A percentile compares a stretch with the other conserved stretches of the same genome.
These are phyloP conservation scores for Pseudohalonectria lignicola DNA, from an alignment of 2,329 filamentous ascomycete genomes.

Conservation along the genomic window DNA sequence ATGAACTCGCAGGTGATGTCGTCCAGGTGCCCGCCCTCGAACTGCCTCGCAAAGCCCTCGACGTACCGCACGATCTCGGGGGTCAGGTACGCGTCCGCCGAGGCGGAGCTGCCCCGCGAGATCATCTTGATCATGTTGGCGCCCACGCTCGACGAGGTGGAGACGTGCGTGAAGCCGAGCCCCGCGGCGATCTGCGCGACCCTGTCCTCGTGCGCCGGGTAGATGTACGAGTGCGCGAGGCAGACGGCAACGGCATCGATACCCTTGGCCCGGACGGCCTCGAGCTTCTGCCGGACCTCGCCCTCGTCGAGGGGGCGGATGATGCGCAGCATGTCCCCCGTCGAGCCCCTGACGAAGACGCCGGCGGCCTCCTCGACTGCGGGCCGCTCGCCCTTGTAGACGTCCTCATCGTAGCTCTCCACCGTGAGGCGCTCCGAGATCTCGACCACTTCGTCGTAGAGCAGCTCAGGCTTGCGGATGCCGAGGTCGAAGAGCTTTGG, in stretches of 20 bases:
- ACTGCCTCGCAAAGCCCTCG: constrained; percentile 52
- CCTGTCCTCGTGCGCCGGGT: constrained; percentile 53
- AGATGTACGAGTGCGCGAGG: constrained; percentile 62
- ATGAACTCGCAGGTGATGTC: constrained; percentile 60
- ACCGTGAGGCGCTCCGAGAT: constrained; percentile 8
- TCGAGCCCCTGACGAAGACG: too few relatives aligned
- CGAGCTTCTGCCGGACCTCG: constrained; percentile 41
- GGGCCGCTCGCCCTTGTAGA: too few relatives aligned
- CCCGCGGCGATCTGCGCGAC: constrained; percentile 52
- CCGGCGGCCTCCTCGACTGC: constrained; percentile 21
- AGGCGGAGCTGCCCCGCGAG: constrained; percentile 57
- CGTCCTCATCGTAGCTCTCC: constrained; percentile 6
- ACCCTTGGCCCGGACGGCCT: constrained; percentile 47
- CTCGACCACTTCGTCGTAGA: constrained; percentile 10
- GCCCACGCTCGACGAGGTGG: constrained; percentile 53
- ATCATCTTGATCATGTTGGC: constrained; percentile 70
- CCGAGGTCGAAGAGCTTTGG: constrained; percentile 8
- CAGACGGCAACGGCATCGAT: constrained; percentile 58
- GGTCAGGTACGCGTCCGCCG: constrained; percentile 65
- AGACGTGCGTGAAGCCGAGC: constrained; percentile 59
- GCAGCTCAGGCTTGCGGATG: constrained; percentile 5
- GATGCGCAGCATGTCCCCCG: constrained; percentile 55
- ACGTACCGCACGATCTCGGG: constrained; percentile 63
- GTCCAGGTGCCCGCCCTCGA: constrained; percentile 50
- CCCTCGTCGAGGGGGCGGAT: constrained; percentile 41